Evolutionary conservation across 164 flowering plant species (phyloP), one percentile per base, ranked within the genome.

Genomic region (Echeveria elegans): DNA sequence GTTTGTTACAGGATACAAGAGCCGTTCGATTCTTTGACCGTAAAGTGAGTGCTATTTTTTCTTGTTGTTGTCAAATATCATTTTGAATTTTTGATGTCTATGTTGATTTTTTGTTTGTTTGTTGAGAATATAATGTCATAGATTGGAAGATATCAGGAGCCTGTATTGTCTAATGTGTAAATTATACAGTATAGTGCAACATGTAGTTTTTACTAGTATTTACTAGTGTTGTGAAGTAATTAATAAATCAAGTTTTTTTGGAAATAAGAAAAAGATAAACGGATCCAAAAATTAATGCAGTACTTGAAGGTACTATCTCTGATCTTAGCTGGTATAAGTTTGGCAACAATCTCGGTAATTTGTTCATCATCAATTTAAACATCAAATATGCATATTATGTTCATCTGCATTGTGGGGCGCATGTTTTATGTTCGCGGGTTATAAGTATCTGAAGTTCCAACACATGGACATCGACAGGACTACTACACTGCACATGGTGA

Each of bases 401-500:
- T 2, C 24, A 4, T 23, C 28, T 21, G 24, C 29, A 21, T 53
- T 53, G 41, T 38, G 41, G 12, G 8, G 8, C 12, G 41, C 41
- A 38, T 10, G 41, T 38, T 38, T 38, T 38, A 5, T 14, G 8
- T 14, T 38, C 12, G 12, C 12, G 26, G 15, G 38, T 34, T n/a
- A n/a, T n/a, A n/a, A 32, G 65, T 34, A 0, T 18, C 34, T 32
- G 23, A 8, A 31, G 28, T n/a, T 37, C 30, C 10, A 66, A 53
- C 28, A 24, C 68, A 31, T 7, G 31, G 1, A 18, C 64, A 61
- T 68, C 36, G 23, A 67, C 79, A 89, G 97, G 99, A 91, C 71
- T 92, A 95, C 70, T 95, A 86, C 66, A 91, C 97, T 66, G 87
- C 92, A 50, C 99, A 95, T 78, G 94, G 96, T 32, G 96, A 94